A percentile compares a stretch with the other conserved stretches of the same genome.
These are phyloP conservation scores for Debaryomyces tyrocola DNA, from an alignment of 805 yeast species.

Conservation along the genomic window DNA sequence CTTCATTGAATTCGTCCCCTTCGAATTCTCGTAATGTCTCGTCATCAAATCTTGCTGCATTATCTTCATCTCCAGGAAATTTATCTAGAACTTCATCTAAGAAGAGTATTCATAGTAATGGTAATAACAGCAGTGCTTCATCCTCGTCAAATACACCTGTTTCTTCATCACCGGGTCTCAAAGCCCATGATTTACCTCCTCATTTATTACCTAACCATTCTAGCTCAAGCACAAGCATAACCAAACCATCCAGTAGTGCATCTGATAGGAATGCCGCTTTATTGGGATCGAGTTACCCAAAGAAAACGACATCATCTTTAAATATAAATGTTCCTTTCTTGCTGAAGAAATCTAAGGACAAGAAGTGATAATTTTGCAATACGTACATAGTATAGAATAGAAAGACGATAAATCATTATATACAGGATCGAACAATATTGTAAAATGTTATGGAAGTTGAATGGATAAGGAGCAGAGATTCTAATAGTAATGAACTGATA, in stretches of 20 bases:
- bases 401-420: not conserved
- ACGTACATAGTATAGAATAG: not conserved
- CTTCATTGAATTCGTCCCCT: conserved; percentile 40
- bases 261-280: conserved; percentile 28
- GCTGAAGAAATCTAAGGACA: conserved; percentile 29
- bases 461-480: no score
- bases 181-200: conserved; percentile 7
- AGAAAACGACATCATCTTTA: conserved; percentile 20
- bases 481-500: not conserved
- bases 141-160: conserved; percentile 10
- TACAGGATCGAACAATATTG: not conserved
- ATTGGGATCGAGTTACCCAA: conserved; percentile 6
- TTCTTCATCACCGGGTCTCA: conserved; percentile 9
- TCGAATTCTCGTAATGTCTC: conserved; percentile 38
- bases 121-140: not conserved
- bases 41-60: conserved; percentile 22
- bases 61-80: conserved; percentile 3
- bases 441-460: no score
- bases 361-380: conserved; percentile 7
- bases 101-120: conserved; percentile 6
- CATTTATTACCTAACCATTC: conserved; percentile 5
- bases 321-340: conserved; percentile 31
- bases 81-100: conserved; percentile 11
- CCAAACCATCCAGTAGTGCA: conserved; percentile 31
- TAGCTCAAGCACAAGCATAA: conserved; percentile 11